Percentiles rank a stretch among this genome's conserved stretches.
Conservation (phyloP, 169 alveolate genomes). For the Pseudocohnilembus persalinus region DNA sequence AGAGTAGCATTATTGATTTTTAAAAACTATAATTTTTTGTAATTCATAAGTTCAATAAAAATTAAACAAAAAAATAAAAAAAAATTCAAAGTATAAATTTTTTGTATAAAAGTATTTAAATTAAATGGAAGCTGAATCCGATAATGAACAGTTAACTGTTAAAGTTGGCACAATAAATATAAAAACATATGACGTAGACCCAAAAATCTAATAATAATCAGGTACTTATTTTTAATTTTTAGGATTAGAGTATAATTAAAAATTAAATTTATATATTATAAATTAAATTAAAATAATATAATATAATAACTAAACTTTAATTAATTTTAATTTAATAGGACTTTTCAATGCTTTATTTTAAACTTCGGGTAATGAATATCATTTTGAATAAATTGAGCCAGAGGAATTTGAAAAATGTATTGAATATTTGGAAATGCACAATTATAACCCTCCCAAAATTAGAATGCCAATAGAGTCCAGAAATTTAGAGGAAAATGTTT, state of each 20-base stretch:
- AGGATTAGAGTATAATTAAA: too few species aligned
- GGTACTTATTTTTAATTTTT: too few species aligned
- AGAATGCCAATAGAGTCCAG: neutral
- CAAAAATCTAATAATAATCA: neutral
- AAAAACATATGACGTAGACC: neutral
- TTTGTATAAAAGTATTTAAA: too few species aligned
- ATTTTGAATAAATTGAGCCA: neutral
- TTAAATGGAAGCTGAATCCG: too few species aligned
- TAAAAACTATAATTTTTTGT: too few species aligned
- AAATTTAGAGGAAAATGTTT: neutral
- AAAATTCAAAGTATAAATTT: too few species aligned
- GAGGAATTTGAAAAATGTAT: neutral
- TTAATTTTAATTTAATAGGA: neutral
- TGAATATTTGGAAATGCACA: constrained; percentile 9
- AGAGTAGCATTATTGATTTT: too few species aligned
- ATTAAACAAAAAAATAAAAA: too few species aligned
- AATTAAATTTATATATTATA: too few species aligned
- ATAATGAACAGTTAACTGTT: neutral
- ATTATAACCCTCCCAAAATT: constrained; percentile 20
- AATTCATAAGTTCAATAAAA: too few species aligned
- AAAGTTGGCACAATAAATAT: neutral
- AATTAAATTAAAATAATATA: too few species aligned
- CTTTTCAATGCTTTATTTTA: neutral
- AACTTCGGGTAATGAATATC: neutral
- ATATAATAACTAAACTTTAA: too few species aligned